phyloP scores from a whole-genome alignment of 257 asterid genomes.

The Fraxinus americana region DNA sequence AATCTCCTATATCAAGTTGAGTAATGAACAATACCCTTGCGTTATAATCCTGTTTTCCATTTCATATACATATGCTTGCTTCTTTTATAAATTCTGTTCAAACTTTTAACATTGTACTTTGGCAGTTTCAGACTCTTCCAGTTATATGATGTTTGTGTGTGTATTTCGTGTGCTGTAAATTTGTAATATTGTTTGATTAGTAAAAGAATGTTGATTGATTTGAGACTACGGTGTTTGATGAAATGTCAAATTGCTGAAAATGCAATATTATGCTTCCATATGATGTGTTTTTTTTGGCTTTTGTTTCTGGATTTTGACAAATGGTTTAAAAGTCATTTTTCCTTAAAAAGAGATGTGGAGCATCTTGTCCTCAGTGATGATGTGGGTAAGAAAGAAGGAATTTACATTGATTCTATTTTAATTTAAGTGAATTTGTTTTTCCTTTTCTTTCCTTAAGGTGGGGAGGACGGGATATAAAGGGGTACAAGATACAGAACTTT shows the following conservation, averaged over 20 bases:
- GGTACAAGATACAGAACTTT: not conserved
- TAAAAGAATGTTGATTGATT: conserved; percentile 10
- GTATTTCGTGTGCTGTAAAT: not conserved
- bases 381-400: not conserved
- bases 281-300: not conserved
- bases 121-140: too few species aligned
- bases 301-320: not conserved
- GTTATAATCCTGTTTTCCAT: too few species aligned
- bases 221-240: conserved; percentile 28
- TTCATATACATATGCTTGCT: too few species aligned
- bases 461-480: not conserved
- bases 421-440: too few species aligned
- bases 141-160: conserved; percentile 5
- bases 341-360: too few species aligned
- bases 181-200: not conserved
- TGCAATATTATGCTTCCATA: not conserved
- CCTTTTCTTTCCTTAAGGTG: not conserved
- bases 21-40: not conserved
- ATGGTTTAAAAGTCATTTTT: not conserved
- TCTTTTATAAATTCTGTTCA: too few species aligned
- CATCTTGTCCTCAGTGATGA: too few species aligned
- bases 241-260: conserved; percentile 21
- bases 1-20: conserved; percentile 99
- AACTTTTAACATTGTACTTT: too few species aligned
- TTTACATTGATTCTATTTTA: not conserved